Base-by-base conservation (phyloP, 2,329 filamentous ascomycete species). In the Diaporthe vexans region DNA sequence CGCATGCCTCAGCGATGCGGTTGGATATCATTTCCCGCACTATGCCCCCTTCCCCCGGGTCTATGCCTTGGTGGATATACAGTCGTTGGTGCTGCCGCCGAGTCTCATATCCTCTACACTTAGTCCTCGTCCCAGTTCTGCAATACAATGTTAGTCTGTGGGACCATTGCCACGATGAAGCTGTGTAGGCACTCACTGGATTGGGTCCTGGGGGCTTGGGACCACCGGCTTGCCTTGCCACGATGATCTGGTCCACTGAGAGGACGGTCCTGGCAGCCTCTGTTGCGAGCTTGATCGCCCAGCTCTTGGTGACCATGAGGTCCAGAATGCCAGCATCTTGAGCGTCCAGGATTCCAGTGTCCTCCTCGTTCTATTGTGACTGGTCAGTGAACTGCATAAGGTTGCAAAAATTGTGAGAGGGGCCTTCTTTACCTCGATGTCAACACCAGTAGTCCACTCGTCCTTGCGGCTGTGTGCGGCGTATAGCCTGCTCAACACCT, bases 201-300 rank as follows among this genome's bases (percentile, higher is more conserved):
- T 98, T 98, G 78, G 95, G 97, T 61, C 94, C 95, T 40, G 97
- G 97, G 73, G 96, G 96, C 90, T 99, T 99, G 29, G 97, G 97
- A 51, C 97, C 97, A 81, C 97, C 97, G 63, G 97, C 97, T 87
- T 98, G 97, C 86, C 96, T 92, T 77, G 97, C 95, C 74, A 99
- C 97, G 82, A 99, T 99, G 82, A 99, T 99, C 87, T 99, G 97
- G 85, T 99, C 97, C 52, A 99, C 97, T 63, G 95, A 97, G 77
- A 99, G 88, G 40, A 99, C 94, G 63, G 97, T 99, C 80, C 97
- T 91, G 71, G 95, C 96, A 54, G 97, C 93, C 85, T 99, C 97
- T 33, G 96, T 98, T 51, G 97, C 97, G 77, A 99, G 89, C 87
- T 97, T 97, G 84, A 99, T 98, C 61, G 97, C 97, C 96, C 95